phyloP scores from a whole-genome alignment of 257 asterid species.

The Gynochthodes officinalis region DNA sequence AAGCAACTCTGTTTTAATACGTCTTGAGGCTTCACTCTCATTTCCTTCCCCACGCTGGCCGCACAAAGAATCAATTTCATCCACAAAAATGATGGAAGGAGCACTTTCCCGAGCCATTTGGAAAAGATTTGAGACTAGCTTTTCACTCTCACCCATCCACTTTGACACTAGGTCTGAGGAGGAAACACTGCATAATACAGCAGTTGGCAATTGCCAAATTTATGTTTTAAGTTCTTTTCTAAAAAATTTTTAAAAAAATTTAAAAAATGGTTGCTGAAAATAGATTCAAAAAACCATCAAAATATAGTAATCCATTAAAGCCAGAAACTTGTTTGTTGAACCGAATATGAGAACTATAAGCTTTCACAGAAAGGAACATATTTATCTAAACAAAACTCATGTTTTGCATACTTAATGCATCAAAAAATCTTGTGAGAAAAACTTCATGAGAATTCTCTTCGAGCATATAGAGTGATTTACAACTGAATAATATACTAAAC shows the following conservation, averaged over 20 bases:
- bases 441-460: background rate
- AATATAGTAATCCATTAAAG: background rate
- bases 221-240: slow-evolving; percentile 30
- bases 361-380: background rate
- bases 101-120: slow-evolving; percentile 99
- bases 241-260: slow-evolving; percentile 14
- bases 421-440: background rate
- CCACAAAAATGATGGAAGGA: slow-evolving; percentile 89
- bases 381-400: background rate
- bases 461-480: background rate
- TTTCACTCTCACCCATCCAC: slow-evolving; percentile 99
- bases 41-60: slow-evolving; percentile 99
- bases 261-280: background rate
- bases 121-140: slow-evolving; percentile 94
- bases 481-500: background rate
- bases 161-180: slow-evolving; percentile 98
- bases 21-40: slow-evolving; percentile 98
- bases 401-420: background rate
- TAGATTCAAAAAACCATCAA: background rate
- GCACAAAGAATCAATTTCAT: slow-evolving; percentile 93
- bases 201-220: slow-evolving; percentile 67
- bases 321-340: background rate
- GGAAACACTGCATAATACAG: slow-evolving; percentile 70
- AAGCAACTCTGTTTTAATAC: slow-evolving; percentile 92
- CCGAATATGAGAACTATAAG: background rate